Percentiles rank a stretch among this genome's conserved stretches.
These are phyloP conservation scores for Fraxinus paxiana DNA, from an alignment of 305 asterid species.

Conservation along the genomic window DNA sequence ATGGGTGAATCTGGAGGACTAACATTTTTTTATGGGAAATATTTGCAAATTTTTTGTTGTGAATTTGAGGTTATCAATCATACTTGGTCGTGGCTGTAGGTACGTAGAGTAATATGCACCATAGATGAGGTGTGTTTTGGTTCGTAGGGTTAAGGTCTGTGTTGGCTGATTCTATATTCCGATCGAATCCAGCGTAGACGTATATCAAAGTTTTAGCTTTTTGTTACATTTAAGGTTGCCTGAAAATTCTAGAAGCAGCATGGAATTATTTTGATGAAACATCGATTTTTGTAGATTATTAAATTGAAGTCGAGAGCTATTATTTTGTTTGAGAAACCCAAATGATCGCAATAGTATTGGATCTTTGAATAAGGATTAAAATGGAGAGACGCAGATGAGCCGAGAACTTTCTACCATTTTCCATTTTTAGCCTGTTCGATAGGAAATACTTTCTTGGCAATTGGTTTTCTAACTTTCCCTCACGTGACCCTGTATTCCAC, in stretches of 20 bases:
- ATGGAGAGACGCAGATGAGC: not conserved
- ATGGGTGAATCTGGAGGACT: not conserved
- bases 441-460: too few species aligned
- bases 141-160: not conserved
- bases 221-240: not conserved
- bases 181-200: not conserved
- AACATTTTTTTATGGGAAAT: not conserved
- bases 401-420: not conserved
- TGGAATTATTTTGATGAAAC: not conserved
- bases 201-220: not conserved
- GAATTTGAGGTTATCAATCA: conserved; percentile 8
- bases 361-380: not conserved
- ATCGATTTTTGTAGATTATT: not conserved
- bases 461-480: too few species aligned
- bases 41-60: not conserved
- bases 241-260: not conserved
- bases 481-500: too few species aligned
- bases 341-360: not conserved
- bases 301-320: not conserved
- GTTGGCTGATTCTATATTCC: not conserved
- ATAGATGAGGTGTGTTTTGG: not conserved
- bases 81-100: conserved; percentile 10
- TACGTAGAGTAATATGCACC: not conserved
- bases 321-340: not conserved
- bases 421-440: too few species aligned